A percentile compares a stretch with the other conserved stretches of the same genome.
Conservation (phyloP, 257 asterid genomes). For the Schizonepeta tenuifolia region DNA sequence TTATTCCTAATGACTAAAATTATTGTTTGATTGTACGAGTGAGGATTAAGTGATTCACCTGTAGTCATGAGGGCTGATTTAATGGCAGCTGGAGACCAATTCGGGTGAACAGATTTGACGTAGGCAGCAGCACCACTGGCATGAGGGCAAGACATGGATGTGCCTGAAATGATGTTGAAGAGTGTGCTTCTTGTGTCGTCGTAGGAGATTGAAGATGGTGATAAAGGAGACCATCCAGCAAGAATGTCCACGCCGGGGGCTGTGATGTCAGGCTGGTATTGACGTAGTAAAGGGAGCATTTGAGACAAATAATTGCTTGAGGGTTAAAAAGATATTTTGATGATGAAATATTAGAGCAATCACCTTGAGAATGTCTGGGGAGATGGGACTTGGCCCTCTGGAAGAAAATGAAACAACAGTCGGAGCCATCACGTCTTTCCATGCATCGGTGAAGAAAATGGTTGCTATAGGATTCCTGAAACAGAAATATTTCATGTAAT, state of each 20-base stretch:
- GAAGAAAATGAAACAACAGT: slow-evolving; percentile 55
- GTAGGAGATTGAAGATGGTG: slow-evolving; percentile 38
- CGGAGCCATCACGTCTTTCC: slow-evolving; percentile 54
- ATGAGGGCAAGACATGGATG: slow-evolving; percentile 63
- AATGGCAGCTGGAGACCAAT: slow-evolving; percentile 54
- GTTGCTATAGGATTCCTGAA: slow-evolving; percentile 54
- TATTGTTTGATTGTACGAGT: background rate
- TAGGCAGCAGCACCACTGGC: slow-evolving; percentile 53
- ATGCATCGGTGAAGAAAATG: slow-evolving; percentile 44
- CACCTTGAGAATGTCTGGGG: slow-evolving; percentile 63
- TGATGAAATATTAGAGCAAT: background rate
- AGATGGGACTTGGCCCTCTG: slow-evolving; percentile 53
- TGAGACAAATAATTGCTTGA: background rate
- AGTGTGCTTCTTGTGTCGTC: slow-evolving; percentile 38
- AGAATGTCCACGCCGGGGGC: slow-evolving; percentile 66
- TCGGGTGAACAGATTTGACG: slow-evolving; percentile 47
- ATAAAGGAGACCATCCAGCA: slow-evolving; percentile 56
- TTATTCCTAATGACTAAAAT: too few species aligned
- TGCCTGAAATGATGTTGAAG: slow-evolving; percentile 53
- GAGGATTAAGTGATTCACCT: slow-evolving; percentile 31
- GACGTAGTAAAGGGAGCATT: background rate
- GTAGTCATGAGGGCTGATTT: slow-evolving; percentile 66
- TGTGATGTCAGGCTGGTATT: slow-evolving; percentile 51
- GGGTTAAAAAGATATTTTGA: too few species aligned
- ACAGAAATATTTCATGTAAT: background rate